Evolutionary conservation across 495 filamentous ascomycete genomes (phyloP), one percentile per base, ranked within the genome.

Genomic region (Xylaria venustula): DNA sequence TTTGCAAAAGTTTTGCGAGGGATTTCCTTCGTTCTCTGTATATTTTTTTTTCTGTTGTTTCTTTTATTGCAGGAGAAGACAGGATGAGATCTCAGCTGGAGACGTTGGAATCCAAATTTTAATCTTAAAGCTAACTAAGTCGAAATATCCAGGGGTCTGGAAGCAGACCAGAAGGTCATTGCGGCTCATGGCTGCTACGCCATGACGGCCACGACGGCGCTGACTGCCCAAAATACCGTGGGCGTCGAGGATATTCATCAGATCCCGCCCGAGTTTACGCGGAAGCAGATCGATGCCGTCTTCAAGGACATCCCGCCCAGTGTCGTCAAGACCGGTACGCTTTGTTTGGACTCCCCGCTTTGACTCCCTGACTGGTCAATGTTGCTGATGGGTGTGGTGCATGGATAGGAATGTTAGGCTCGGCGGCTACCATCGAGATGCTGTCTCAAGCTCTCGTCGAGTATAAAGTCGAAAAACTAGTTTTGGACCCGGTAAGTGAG

Each of bases 151-250:
- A 96, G 92, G 41, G 94, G 94, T n/a, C 85, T 98, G 41, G 94
- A 98, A 71, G 94, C 94, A 30, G 94, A 98, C 75, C 92, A 97
- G 73, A 93, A 94, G 69, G 92, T 96, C 52, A 88, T 97, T 36
- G 89, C 93, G 25, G 90, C 90, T 17, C 91, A 97, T 83, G 87
- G 87, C 46, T 91, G 89, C 77, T 97, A 97, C 79, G 92, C 92
- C 58, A 94, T 96, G 84, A 97, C 93, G 42, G 89, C 92, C n/a
- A 97, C 93, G 34, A 96, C 94, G 2, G 93, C 93, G 19, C 75
- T 98, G 65, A 98, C 94, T 15, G 93, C 92, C 20, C 94, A 98
- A 72, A 97, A 97, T 75, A 98, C 94, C 2, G 77, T 82, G 26
- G 91, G 92, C 0, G 92, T 98, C 19, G 77, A 83, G 51, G 90